Conservation (phyloP, 2,329 filamentous ascomycete genomes). For the Rutstroemia sydowiana region DNA sequence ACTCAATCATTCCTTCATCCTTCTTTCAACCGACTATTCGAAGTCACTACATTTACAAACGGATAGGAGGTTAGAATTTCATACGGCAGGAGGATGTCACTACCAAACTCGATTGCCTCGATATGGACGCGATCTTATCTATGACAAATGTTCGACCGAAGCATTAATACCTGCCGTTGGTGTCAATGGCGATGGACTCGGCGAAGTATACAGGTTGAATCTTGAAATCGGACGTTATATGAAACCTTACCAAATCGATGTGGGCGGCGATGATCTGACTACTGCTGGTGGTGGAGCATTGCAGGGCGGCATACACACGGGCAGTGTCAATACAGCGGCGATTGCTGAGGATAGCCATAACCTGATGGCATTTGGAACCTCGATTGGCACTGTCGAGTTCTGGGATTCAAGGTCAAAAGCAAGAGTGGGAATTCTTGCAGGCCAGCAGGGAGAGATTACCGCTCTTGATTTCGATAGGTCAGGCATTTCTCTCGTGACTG, state of each 20-base stretch:
- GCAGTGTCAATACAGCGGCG: conserved; percentile 79
- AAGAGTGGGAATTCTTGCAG: conserved; percentile 68
- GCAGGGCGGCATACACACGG: conserved; percentile 79
- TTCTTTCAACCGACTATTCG: conserved; percentile 84
- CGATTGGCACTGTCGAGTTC: conserved; percentile 90
- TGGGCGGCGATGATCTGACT: conserved; percentile 71
- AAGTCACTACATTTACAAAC: conserved; percentile 92
- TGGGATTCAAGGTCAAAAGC: conserved; percentile 86
- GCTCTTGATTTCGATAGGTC: conserved; percentile 80
- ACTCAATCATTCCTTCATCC: conserved; percentile 82
- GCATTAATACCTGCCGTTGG: conserved; percentile 83
- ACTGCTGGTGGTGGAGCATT: conserved; percentile 62
- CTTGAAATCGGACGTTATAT: conserved; percentile 89
- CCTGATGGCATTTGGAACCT: conserved; percentile 86
- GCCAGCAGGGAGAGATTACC: conserved; percentile 67
- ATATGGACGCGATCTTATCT: conserved; percentile 84
- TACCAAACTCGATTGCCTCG: conserved; percentile 84
- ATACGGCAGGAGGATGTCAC: conserved; percentile 81
- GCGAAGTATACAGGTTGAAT: conserved; percentile 89
- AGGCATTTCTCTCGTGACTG: conserved; percentile 77
- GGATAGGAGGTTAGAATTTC: conserved; percentile 87
- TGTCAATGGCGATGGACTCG: conserved; percentile 74
- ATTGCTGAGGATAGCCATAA: conserved; percentile 87
- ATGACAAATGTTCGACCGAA: conserved; percentile 75
- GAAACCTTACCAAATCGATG: conserved; percentile 86